Evolutionary conservation across 257 asterid species (phyloP).

Genomic region (Solanum gandarillasii): DNA sequence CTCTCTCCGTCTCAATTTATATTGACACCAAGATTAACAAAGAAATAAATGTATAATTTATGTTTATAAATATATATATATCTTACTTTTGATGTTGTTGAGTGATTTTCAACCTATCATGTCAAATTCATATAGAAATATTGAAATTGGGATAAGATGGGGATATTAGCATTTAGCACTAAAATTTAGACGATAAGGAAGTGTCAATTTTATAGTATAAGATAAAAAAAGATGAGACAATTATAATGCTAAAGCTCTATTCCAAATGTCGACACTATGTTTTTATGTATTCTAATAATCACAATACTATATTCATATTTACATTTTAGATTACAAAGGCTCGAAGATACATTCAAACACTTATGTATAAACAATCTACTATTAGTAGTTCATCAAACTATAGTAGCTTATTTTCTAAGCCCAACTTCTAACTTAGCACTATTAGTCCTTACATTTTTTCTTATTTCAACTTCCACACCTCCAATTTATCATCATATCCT

Average conservation of each 20-base stretch:
- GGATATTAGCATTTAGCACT: background rate
- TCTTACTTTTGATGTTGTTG: too few species aligned
- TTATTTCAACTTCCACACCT: constrained; percentile 22
- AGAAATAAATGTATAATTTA: background rate
- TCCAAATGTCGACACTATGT: background rate
- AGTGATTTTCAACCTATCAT: background rate
- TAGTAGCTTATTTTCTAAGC: constrained; percentile 2
- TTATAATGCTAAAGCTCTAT: background rate
- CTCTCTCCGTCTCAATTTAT: background rate
- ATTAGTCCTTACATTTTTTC: constrained; percentile 12
- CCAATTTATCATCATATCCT: constrained; percentile 6
- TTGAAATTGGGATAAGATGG: background rate
- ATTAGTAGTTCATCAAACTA: background rate
- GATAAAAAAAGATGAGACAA: background rate
- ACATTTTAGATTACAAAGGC: background rate
- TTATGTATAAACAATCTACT: background rate
- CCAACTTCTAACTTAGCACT: background rate
- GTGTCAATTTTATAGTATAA: background rate
- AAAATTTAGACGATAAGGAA: background rate
- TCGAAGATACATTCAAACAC: background rate
- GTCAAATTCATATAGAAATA: background rate
- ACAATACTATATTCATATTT: background rate
- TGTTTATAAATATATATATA: too few species aligned
- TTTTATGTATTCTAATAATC: background rate
- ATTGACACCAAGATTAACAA: too few species aligned